phyloP scores from a whole-genome alignment of 257 asterid genomes.

The Nicotiana undulata region DNA sequence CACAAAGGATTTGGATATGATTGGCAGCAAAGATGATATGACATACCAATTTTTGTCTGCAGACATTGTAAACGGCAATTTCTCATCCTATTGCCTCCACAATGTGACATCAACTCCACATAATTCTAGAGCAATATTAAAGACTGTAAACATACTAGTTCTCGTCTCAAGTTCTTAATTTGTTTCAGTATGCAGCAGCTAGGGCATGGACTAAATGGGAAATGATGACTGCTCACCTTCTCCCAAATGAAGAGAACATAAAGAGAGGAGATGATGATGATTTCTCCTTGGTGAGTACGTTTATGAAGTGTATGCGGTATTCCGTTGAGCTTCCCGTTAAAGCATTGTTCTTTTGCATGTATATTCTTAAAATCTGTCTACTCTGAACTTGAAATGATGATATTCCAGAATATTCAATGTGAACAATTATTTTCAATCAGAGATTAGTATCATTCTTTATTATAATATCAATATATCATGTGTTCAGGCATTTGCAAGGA shows the following conservation, averaged over 20 bases:
- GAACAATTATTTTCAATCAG: not conserved
- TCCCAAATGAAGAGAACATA: slow-evolving; percentile 59
- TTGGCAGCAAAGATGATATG: not conserved
- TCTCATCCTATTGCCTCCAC: not conserved
- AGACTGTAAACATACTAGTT: not conserved
- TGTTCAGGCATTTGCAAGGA: slow-evolving; percentile 92
- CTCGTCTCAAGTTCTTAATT: slow-evolving; percentile 18
- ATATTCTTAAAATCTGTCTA: not conserved
- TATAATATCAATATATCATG: not conserved
- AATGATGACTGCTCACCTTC: slow-evolving; percentile 93
- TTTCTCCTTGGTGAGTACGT: slow-evolving; percentile 80
- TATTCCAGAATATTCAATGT: not conserved
- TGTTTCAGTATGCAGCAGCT: slow-evolving; percentile 76
- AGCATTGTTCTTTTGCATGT: not conserved
- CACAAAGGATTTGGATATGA: not conserved
- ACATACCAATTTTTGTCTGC: not conserved
- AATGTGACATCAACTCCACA: not conserved
- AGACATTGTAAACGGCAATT: not conserved
- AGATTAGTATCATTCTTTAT: not conserved
- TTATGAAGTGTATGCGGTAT: not conserved
- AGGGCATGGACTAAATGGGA: slow-evolving; percentile 99
- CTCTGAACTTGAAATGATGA: not conserved
- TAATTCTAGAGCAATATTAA: not conserved
- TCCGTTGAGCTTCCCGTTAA: not conserved
- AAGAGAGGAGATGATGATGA: slow-evolving; percentile 76